phyloP scores from a whole-genome alignment of 345 rosid species.

The Eucalyptus erythrocorys region DNA sequence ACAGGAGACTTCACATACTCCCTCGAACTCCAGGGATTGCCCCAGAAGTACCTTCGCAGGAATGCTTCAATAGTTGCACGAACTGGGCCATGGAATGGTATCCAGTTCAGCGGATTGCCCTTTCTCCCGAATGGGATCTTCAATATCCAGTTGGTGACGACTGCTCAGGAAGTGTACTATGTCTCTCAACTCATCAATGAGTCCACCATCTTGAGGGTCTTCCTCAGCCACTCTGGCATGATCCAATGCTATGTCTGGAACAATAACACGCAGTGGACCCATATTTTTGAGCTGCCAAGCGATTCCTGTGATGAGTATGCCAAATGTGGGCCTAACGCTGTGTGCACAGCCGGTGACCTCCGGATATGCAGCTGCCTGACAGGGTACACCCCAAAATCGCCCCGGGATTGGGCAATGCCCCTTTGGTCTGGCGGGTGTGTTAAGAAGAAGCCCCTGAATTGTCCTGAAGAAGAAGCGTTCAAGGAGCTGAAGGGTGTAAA shows the following conservation, averaged over 20 bases:
- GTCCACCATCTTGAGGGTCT: background rate
- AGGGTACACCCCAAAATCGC: background rate
- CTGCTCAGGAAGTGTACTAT: background rate
- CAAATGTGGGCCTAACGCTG: background rate
- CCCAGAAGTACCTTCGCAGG: background rate
- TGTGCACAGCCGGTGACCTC: background rate
- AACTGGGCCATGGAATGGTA: conserved; percentile 19
- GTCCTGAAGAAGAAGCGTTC: background rate
- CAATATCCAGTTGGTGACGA: background rate
- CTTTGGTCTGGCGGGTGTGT: background rate
- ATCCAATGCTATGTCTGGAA: background rate
- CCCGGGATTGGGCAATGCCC: background rate
- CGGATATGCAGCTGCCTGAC: background rate
- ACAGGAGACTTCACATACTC: conserved; percentile 1
- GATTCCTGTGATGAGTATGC: background rate
- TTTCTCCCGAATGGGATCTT: background rate
- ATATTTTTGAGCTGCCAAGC: background rate
- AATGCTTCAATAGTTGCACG: background rate
- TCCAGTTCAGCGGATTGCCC: background rate
- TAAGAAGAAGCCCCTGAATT: background rate
- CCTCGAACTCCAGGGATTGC: conserved; percentile 3
- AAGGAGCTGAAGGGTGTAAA: conserved; percentile 1
- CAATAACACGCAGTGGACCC: background rate
- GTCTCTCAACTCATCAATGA: background rate
- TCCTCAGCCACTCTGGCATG: background rate